phyloP scores from a whole-genome alignment of 73 alveolate species.

The Paramecium sonneborni region DNA sequence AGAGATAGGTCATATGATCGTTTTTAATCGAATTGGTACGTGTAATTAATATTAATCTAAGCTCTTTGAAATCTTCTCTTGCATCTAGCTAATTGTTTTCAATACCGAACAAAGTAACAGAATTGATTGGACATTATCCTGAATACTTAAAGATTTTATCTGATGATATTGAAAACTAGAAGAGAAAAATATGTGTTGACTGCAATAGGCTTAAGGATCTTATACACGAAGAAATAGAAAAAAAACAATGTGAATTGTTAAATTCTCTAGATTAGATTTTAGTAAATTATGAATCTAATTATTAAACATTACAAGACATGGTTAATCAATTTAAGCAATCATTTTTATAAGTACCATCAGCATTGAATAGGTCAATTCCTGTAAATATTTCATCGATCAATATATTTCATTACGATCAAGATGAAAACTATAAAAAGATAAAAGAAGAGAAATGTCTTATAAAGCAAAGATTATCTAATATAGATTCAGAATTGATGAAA shows the following conservation, averaged over 20 bases:
- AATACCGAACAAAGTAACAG: neutral
- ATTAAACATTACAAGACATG: neutral
- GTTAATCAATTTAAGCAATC: neutral
- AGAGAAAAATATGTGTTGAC: neutral
- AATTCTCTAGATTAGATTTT: neutral
- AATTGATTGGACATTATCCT: neutral
- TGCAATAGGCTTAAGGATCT: neutral
- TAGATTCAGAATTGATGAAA: conserved; percentile 16
- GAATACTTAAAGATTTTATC: neutral
- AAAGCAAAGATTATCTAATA: neutral
- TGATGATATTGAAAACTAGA: neutral
- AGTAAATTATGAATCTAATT: neutral
- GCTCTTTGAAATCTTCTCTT: neutral
- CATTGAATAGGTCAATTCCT: neutral
- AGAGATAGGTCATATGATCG: conserved; percentile 31
- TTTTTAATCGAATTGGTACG: neutral
- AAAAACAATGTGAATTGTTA: neutral
- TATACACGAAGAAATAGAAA: neutral
- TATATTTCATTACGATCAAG: neutral
- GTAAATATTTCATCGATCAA: neutral
- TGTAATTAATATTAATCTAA: neutral
- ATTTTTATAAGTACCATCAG: neutral
- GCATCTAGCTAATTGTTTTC: neutral
- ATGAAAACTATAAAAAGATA: neutral
- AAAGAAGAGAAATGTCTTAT: conserved; percentile 24